Evolutionary conservation across 169 alveolate species (phyloP), one percentile per base, ranked within the genome.

Genomic region (Plasmodium malariae): DNA sequence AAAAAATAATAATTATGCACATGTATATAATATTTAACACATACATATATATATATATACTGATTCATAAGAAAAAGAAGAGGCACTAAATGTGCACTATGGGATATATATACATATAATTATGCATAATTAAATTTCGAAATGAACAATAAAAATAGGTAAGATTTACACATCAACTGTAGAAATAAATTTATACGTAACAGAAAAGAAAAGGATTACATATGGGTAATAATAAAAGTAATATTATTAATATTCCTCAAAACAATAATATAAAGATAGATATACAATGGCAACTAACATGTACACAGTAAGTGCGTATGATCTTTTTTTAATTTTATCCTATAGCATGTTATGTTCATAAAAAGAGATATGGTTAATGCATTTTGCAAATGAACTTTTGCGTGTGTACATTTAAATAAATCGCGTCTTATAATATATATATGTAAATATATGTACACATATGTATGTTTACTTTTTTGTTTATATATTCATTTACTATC

Each of bases 151-250:
- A n/a, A n/a, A n/a, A n/a, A n/a, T n/a, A n/a, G n/a, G n/a, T n/a
- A n/a, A n/a, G n/a, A n/a, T n/a, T n/a, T n/a, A n/a, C 51, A 40
- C 51, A 9, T 40, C 5, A 9, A 49, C 36, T 36, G 36, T 36
- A 67, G 74, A 19, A 36, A 1, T 28, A 19, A 19, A 7, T 32
- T 32, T 67, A 11, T 32, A 67, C 7, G 51, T 3, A 32, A 30
- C 74, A 67, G 36, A 67, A 67, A 67, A 24, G 74, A 26, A 67
- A 67, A 36, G 43, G 19, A 67, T n/a, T 37, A 32, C 43, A 14
- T 32, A 36, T 32, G 12, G 24, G 28, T 21, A 48, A 67, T 19
- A 21, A 48, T 7, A 67, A 36, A 67, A 37, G 74, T 40, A 48
- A 7, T 34, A 36, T 67, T 32, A 67, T 49, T 67, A 67, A 21